Base-by-base conservation (phyloP, 768 basidiomycete species). In the Strobilomyces confusus region DNA sequence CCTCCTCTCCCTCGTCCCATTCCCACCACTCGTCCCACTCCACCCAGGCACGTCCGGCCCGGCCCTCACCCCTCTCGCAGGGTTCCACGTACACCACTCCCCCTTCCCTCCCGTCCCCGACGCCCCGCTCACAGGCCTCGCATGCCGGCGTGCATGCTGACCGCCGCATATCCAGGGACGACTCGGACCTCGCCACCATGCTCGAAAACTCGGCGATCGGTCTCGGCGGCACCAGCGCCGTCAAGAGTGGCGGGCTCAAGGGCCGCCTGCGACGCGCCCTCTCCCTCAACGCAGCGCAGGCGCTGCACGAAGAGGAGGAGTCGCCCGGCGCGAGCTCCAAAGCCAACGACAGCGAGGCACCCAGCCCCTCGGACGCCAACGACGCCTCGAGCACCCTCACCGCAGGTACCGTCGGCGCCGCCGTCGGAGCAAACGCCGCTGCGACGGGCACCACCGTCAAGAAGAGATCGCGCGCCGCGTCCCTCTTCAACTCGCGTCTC, bases 401-500 rank as follows among this genome's bases (percentile, higher is more conserved):
- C 2, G 73, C 75, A 1, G 78, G 76, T 40, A 73, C 76, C 14
- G 44, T 32, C 3, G 61, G 52, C 0, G 33, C 56, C 5, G 20
- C 54, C 34, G 54, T 19, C 25, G 57, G 30, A 1, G 51, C 2
- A 19, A 56, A 56, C 23, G 29, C 60, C 9, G 63, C 69, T n/a
- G 61, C 69, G 2, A 63, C 52, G 7, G 47, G 62, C 13, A 63
- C 70, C 33, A 68, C 73, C 3, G 65, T 62, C 26, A 89, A 89
- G 78, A 90, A 88, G 72, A 82, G 81, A 66, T 79, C 81, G 40
- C 83, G 86, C 17, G 84, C 83, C 0, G 82, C 85, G 40, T 78
- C 83, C 20, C 67, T 98, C 58, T 95, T 98, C 79, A 97, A 93
- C 69, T 82, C 89, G 58, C 84, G 87, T 58, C 72, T 90, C 62